Conservation (phyloP, 441 rosid species). For the Daphne laureola region DNA sequence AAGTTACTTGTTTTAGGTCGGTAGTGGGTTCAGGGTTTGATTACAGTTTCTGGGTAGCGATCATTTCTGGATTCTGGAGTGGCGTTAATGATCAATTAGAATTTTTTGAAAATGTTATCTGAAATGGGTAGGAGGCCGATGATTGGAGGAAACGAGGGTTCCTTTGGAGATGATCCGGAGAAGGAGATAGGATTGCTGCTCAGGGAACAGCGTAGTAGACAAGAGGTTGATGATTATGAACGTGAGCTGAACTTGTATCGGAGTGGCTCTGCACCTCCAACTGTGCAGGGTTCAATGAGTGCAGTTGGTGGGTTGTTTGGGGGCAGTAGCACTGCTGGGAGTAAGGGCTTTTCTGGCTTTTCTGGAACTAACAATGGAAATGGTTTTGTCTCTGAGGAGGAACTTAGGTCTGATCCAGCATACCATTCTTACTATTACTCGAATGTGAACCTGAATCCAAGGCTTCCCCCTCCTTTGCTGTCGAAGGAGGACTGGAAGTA, state of each 20-base stretch:
- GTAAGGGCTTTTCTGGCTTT: constrained; percentile 34
- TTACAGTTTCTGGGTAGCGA: constrained; percentile 23
- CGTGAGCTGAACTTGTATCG: constrained; percentile 76
- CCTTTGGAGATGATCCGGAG: constrained; percentile 72
- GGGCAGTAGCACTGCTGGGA: constrained; percentile 26
- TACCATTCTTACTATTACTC: constrained; percentile 74
- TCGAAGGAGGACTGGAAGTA: constrained; percentile 88
- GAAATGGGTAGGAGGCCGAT: constrained; percentile 67
- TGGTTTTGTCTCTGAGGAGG: constrained; percentile 55
- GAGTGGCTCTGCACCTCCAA: constrained; percentile 98
- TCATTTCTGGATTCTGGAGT: constrained; percentile 14
- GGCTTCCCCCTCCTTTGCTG: constrained; percentile 89
- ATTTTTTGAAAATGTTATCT: constrained; percentile 46
- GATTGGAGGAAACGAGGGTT: constrained; percentile 65
- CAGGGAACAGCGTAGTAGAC: constrained; percentile 60
- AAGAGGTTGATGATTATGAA: constrained; percentile 63
- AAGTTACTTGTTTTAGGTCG: constrained; percentile 18
- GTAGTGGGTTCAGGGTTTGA: constrained; percentile 20
- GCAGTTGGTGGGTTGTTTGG: constrained; percentile 71
- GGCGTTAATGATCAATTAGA: constrained; percentile 30
- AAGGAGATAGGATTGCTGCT: constrained; percentile 63
- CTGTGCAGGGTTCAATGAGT: constrained; percentile 82
- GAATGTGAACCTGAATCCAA: constrained; percentile 83
- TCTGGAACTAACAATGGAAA: constrained; percentile 35
- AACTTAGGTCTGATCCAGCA: constrained; percentile 87